Percentiles rank a stretch among this genome's conserved stretches.
These are phyloP conservation scores for Bipolaris sorokiniana DNA, from an alignment of 2,329 filamentous ascomycete genomes.

Conservation along the genomic window DNA sequence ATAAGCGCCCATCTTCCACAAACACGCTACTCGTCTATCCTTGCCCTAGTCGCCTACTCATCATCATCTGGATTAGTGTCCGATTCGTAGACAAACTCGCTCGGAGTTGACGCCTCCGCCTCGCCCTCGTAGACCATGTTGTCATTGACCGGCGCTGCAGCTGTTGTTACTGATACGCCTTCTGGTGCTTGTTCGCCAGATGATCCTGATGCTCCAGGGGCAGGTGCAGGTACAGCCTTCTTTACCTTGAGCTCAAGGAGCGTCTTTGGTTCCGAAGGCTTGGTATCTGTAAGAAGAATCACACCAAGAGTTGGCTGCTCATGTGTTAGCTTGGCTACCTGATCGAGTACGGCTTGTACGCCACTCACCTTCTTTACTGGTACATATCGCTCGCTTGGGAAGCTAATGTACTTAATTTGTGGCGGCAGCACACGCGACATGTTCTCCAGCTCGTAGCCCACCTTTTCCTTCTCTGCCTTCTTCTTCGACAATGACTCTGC, in stretches of 20 bases:
- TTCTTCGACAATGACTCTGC: slow-evolving; percentile 74
- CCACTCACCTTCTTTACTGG: slow-evolving; percentile 81
- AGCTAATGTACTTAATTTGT: slow-evolving; percentile 95
- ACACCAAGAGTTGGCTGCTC: slow-evolving; percentile 87
- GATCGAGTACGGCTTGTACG: neutral
- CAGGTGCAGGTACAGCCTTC: slow-evolving; percentile 64
- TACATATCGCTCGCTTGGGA: slow-evolving; percentile 87
- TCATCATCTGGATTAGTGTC: slow-evolving; percentile 62
- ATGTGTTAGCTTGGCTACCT: slow-evolving; percentile 25
- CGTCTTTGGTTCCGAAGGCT: slow-evolving; percentile 76
- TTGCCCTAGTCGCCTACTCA: slow-evolving; percentile 28
- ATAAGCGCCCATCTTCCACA: slow-evolving; percentile 36
- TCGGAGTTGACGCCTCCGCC: slow-evolving; percentile 72
- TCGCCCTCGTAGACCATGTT: slow-evolving; percentile 87
- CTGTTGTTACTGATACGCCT: slow-evolving; percentile 71
- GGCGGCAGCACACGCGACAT: slow-evolving; percentile 92
- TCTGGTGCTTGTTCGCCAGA: slow-evolving; percentile 40
- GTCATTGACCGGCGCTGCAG: slow-evolving; percentile 63
- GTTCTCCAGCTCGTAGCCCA: slow-evolving; percentile 94
- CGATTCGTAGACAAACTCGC: slow-evolving; percentile 79
- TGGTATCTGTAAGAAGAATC: slow-evolving; percentile 85
- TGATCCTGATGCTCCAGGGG: slow-evolving; percentile 53
- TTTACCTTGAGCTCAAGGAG: slow-evolving; percentile 92
- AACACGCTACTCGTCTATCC: slow-evolving; percentile 16
- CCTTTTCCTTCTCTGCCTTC: slow-evolving; percentile 93